These are phyloP conservation scores for Capsicum pubescens DNA, from an alignment of 257 asterid genomes.

Conservation along the genomic window DNA sequence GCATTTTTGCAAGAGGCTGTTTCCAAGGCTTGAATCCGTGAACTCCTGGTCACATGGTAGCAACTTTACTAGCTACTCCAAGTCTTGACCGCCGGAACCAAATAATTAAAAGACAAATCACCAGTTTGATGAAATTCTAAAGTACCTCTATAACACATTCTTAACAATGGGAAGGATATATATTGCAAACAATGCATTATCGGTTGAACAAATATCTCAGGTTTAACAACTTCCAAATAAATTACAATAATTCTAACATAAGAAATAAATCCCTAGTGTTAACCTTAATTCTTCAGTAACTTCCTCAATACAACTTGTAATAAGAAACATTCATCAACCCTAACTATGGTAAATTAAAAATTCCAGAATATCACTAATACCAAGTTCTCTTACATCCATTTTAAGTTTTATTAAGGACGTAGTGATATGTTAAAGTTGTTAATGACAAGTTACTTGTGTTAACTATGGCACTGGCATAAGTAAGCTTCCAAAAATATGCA, in stretches of 20 bases:
- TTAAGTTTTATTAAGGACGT: not conserved
- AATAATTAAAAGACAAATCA: not conserved
- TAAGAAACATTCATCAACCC: not conserved
- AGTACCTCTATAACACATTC: not conserved
- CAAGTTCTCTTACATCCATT: not conserved
- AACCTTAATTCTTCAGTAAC: not conserved
- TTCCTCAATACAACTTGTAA: not conserved
- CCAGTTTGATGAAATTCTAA: not conserved
- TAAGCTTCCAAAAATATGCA: not conserved
- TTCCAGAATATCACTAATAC: not conserved
- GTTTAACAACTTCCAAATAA: not conserved
- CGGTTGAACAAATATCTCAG: not conserved
- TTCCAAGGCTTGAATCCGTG: too few species aligned
- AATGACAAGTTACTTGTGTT: slow-evolving; percentile 5
- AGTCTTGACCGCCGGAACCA: not conserved
- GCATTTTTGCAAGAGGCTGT: too few species aligned
- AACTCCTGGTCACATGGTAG: too few species aligned
- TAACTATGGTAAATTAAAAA: not conserved
- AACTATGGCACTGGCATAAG: not conserved
- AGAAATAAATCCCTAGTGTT: not conserved
- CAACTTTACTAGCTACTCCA: too few species aligned
- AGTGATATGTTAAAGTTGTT: not conserved
- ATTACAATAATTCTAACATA: not conserved
- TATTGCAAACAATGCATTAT: not conserved
- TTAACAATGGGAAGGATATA: not conserved